Evolutionary conservation across 176 grass and related monocot genomes (phyloP).

Genomic region (Olyra latifolia): DNA sequence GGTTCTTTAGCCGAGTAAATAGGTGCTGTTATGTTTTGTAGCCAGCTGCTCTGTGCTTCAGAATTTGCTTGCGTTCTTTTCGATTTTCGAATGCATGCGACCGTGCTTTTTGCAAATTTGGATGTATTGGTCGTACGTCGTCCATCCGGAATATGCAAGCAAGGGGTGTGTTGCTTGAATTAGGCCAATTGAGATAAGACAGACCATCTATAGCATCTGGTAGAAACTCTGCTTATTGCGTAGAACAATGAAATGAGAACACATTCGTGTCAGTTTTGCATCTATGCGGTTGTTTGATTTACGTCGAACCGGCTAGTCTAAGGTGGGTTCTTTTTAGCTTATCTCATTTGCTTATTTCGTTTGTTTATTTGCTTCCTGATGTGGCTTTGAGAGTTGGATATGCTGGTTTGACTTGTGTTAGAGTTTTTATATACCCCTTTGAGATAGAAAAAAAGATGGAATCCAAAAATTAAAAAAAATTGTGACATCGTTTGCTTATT

Average conservation of each 20-base stretch:
- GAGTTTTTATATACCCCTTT: no score
- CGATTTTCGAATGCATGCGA: background rate
- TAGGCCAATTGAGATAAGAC: background rate
- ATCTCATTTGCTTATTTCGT: no score
- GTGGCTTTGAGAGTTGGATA: no score
- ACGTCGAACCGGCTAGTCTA: background rate
- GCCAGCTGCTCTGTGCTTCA: background rate
- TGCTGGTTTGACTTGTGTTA: no score
- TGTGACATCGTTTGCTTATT: no score
- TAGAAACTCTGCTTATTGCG: background rate
- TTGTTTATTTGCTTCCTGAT: no score
- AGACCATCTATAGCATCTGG: background rate
- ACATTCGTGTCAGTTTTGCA: background rate
- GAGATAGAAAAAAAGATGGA: no score
- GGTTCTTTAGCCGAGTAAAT: background rate
- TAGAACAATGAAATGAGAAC: background rate
- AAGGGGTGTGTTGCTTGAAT: background rate
- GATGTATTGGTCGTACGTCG: background rate
- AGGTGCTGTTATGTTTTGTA: background rate
- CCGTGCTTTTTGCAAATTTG: background rate
- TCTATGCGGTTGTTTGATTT: background rate
- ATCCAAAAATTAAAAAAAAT: no score
- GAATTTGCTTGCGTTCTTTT: background rate
- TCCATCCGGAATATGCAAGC: background rate
- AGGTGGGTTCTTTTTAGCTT: no score